A percentile compares a stretch with the other conserved stretches of the same genome.
Conservation (phyloP, 2,329 filamentous ascomycete species). For the Ophiocordyceps camponoti-leonardi region DNA sequence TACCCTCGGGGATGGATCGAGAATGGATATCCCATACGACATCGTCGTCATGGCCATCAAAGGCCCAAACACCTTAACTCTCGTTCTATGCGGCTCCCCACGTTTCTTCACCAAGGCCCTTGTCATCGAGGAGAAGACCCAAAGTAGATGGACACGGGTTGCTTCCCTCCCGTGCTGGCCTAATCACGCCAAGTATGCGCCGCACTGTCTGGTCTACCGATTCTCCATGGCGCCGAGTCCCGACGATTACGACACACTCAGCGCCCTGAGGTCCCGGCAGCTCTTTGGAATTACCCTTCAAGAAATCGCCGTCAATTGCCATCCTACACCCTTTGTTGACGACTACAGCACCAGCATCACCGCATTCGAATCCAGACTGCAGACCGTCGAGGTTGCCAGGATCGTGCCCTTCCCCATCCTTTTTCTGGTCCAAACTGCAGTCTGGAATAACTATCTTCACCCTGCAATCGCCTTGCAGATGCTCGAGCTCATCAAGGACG, state of each 20-base stretch:
- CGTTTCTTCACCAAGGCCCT: slow-evolving; percentile 23
- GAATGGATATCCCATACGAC: slow-evolving; percentile 31
- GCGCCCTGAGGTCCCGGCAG: slow-evolving; percentile 8
- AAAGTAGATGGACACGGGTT: not conserved
- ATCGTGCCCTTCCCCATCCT: slow-evolving; percentile 32
- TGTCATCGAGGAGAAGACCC: not conserved
- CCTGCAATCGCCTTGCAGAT: slow-evolving; percentile 33
- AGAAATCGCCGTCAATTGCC: slow-evolving; percentile 5
- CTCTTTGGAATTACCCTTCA: slow-evolving; percentile 9
- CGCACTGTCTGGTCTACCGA: slow-evolving; percentile 28
- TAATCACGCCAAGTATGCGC: slow-evolving; percentile 16
- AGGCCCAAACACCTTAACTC: slow-evolving; percentile 21
- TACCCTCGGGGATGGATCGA: slow-evolving; percentile 8
- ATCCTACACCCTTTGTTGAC: slow-evolving; percentile 2
- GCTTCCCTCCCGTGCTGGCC: slow-evolving; percentile 7
- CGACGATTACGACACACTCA: slow-evolving; percentile 2
- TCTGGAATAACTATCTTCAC: slow-evolving; percentile 43
- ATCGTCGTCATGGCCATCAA: slow-evolving; percentile 28
- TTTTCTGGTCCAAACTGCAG: slow-evolving; percentile 47
- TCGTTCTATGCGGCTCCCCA: slow-evolving; percentile 35
- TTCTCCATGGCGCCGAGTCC: not conserved
- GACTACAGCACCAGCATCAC: slow-evolving; percentile 10
- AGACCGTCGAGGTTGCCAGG: slow-evolving; percentile 6
- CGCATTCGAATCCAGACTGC: slow-evolving; percentile 15
- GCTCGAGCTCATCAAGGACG: slow-evolving; percentile 21